Evolutionary conservation across 2,329 filamentous ascomycete genomes (phyloP).

Genomic region (Penicillium sp.): DNA sequence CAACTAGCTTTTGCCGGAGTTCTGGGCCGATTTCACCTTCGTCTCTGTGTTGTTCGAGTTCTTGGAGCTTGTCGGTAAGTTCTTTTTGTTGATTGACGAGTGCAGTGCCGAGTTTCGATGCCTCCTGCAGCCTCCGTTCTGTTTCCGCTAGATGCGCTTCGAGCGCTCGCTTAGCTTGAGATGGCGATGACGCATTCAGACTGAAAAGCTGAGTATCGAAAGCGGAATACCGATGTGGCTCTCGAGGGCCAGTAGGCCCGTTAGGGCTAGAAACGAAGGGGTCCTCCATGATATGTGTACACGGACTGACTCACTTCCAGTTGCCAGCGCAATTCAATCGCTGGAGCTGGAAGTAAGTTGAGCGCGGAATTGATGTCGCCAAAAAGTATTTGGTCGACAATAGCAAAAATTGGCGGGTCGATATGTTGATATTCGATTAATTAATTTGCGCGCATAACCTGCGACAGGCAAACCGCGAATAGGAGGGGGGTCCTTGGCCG

Average conservation of each 20-base stretch:
- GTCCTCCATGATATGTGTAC: constrained; percentile 43
- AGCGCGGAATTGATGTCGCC: constrained; percentile 3
- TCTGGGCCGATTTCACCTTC: constrained; percentile 79
- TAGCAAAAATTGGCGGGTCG: not conserved
- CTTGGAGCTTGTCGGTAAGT: constrained; percentile 73
- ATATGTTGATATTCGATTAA: not conserved
- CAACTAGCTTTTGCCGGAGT: constrained; percentile 73
- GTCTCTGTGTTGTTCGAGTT: constrained; percentile 73
- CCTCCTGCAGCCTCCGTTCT: constrained; percentile 84
- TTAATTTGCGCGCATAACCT: constrained; percentile 2
- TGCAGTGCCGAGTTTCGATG: constrained; percentile 81
- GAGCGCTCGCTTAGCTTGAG: constrained; percentile 81
- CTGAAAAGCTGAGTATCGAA: constrained; percentile 80
- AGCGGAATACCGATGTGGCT: constrained; percentile 68
- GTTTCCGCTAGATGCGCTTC: constrained; percentile 92
- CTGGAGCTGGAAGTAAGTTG: constrained; percentile 14
- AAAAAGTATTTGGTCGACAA: constrained; percentile 3
- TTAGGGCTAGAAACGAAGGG: constrained; percentile 55
- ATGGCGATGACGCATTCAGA: constrained; percentile 75
- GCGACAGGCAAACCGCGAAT: not conserved
- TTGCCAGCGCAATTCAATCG: constrained; percentile 13
- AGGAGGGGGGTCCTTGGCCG: not conserved
- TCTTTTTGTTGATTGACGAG: constrained; percentile 83
- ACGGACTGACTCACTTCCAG: constrained; percentile 17
- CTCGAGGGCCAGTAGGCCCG: constrained; percentile 37